phyloP scores from a whole-genome alignment of 352 stramenopile species.

The Globisporangium splendens region DNA sequence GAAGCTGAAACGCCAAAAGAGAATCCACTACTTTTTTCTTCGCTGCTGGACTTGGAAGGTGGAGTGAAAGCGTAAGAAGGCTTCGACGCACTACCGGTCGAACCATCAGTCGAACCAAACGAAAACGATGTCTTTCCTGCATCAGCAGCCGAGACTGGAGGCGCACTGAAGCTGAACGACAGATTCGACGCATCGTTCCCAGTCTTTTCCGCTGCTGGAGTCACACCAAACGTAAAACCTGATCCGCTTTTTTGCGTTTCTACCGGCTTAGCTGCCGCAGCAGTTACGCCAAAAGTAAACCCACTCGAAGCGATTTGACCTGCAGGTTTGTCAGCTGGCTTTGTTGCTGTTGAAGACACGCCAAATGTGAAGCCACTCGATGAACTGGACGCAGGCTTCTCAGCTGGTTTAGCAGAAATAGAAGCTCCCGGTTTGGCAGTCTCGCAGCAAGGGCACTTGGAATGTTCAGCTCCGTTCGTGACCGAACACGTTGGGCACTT shows the following conservation, averaged over 20 bases:
- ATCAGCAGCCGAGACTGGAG: slow-evolving; percentile 19
- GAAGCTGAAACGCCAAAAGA: slow-evolving; percentile 23
- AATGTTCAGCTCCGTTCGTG: slow-evolving; percentile 20
- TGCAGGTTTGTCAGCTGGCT: slow-evolving; percentile 1
- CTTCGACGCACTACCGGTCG: slow-evolving; percentile 4
- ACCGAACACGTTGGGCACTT: slow-evolving; percentile 39
- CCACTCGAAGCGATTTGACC: slow-evolving; percentile 14
- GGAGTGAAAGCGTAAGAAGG: slow-evolving; percentile 23
- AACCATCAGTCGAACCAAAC: slow-evolving; percentile 16
- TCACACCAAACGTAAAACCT: slow-evolving; percentile 29
- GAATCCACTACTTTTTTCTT: slow-evolving; percentile 20
- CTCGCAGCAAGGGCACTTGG: slow-evolving; percentile 45
- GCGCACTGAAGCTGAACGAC: slow-evolving; percentile 53
- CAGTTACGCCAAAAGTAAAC: slow-evolving; percentile 28
- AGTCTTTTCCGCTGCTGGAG: slow-evolving; percentile 1
- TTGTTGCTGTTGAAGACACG: neutral
- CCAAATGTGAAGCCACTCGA: neutral
- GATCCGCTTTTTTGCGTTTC: slow-evolving; percentile 7
- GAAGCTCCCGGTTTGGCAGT: slow-evolving; percentile 19
- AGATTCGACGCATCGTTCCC: slow-evolving; percentile 21
- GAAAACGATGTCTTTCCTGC: slow-evolving; percentile 19
- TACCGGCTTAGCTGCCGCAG: slow-evolving; percentile 8
- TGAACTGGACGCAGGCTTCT: neutral
- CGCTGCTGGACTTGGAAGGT: neutral
- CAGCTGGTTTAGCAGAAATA: neutral